Evolutionary conservation across 139 green algal genomes (phyloP), one percentile per base, ranked within the genome.

Genomic region (Mesotaenium endlicherianum): DNA sequence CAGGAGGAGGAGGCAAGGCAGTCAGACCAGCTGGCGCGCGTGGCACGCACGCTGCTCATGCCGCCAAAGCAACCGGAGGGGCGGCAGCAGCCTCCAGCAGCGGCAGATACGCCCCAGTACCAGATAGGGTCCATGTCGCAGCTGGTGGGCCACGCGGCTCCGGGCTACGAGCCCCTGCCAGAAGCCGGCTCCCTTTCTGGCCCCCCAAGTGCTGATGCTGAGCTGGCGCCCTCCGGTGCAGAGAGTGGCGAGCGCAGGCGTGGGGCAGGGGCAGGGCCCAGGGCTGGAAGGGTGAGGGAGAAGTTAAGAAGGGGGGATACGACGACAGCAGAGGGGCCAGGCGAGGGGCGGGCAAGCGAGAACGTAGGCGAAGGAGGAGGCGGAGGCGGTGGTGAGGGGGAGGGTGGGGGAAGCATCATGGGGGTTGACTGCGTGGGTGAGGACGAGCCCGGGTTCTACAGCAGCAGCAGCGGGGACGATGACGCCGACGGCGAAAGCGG

Each of bases 81-180:
- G n/a, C n/a, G n/a, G n/a, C n/a, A n/a, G n/a, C n/a, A n/a, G n/a
- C n/a, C n/a, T n/a, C n/a, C n/a, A n/a, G n/a, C n/a, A n/a, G n/a
- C n/a, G n/a, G n/a, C n/a, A n/a, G n/a, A n/a, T n/a, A n/a, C n/a
- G n/a, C n/a, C n/a, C n/a, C n/a, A n/a, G n/a, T n/a, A n/a, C n/a
- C n/a, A 20, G 55, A 44, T 82, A 38, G 75, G 75, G 5, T 82
- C 75, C 58, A 75, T 82, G 17, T 82, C 75, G 42, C 75, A 82
- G 34, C 5, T 6, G 34, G 75, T 82, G 6, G 40, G 40, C 55
- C 75, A 82, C 59, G 3, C 30, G 36, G 75, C 75, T 14, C 75
- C 55, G 14, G 75, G 75, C 34, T 82, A 82, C 8, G 44, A 78
- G 31, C 70, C 70, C 34, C 31, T 78, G 4, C 70, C 70, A 39